These are phyloP conservation scores for Lactifluus piperatus DNA, from an alignment of 768 basidiomycete genomes.

Conservation along the genomic window DNA sequence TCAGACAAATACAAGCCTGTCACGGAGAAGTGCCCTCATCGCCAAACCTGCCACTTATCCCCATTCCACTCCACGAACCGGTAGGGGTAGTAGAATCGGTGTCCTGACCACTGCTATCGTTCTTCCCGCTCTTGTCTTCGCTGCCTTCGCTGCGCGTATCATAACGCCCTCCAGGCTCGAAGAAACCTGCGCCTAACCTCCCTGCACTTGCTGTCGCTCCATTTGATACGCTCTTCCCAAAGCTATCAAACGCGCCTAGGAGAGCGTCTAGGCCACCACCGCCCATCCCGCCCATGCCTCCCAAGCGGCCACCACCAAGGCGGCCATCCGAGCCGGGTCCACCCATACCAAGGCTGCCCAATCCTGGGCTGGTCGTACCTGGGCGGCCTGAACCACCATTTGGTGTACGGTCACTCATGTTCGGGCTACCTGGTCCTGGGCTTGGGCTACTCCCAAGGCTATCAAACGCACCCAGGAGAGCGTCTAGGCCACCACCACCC, in stretches of 20 bases:
- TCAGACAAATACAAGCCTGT: too few relatives aligned
- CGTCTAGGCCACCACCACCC: too few relatives aligned
- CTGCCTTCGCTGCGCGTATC: neutral
- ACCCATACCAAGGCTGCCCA: neutral
- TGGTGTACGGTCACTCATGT: neutral
- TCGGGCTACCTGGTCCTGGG: neutral
- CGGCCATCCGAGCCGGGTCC: neutral
- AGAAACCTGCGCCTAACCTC: neutral
- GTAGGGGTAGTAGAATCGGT: neutral
- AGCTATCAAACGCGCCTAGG: neutral
- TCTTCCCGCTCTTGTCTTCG: neutral
- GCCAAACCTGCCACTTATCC: neutral
- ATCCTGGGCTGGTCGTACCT: neutral
- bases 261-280: neutral
- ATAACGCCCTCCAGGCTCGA: neutral
- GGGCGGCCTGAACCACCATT: neutral
- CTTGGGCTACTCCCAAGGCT: neutral
- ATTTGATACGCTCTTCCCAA: neutral
- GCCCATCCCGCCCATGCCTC: neutral
- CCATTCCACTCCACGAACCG: conserved; percentile 11
- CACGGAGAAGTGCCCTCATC: neutral
- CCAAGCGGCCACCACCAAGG: neutral
- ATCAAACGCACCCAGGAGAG: too few relatives aligned
- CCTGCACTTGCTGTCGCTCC: neutral
- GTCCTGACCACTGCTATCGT: neutral